Base-by-base conservation (phyloP, 805 yeast species). In the Suhomyces prunicola region DNA sequence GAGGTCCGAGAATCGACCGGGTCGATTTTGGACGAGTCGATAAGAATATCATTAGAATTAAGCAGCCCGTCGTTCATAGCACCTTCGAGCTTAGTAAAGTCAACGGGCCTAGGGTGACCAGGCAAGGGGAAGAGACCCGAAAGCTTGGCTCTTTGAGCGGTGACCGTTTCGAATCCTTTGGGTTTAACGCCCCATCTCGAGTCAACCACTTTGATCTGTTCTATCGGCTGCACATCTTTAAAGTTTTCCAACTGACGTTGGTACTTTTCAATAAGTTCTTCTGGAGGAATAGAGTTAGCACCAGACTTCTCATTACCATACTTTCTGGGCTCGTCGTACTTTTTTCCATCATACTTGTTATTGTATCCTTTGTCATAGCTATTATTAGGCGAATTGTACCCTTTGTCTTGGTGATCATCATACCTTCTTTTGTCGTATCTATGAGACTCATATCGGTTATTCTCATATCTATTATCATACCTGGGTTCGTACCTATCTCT, bases 81-180 rank as follows among this genome's bases (percentile, higher is more conserved):
- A 4, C 79, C 73, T 48, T 70, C 77, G 35, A 73, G 60, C 53
- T 74, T 78, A 5, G 77, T 72, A 22, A 73, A 67, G 40, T 74
- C 66, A 49, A 74, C 76, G 7, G 77, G 78, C 55, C 78, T 60
- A 0, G 84, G 84, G 57, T 76, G 78, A 4, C 91, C 91, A 1
- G 94, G 93, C 15, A 81, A 72, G 2, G 92, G 90, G 61, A 90
- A 90, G 2, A 88, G 67, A 0, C 96, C 96, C 1, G 90, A 81
- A 15, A 87, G 70, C 61, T 90, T 90, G 5, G 94, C 96, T 54
- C 86, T 75, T 55, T 85, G 88, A 0, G 94, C 87, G 1, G 88
- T 79, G 1, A 87, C 84, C 6, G 81, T 79, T 61, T 88, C 94
- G 64, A 87, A 87, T 0, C 90, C 93, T 55, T 76, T 74, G 0